A percentile compares a stretch with the other conserved stretches of the same genome.
phyloP scores from a whole-genome alignment of 352 stramenopile genomes.

The Phytophthora constricta region DNA sequence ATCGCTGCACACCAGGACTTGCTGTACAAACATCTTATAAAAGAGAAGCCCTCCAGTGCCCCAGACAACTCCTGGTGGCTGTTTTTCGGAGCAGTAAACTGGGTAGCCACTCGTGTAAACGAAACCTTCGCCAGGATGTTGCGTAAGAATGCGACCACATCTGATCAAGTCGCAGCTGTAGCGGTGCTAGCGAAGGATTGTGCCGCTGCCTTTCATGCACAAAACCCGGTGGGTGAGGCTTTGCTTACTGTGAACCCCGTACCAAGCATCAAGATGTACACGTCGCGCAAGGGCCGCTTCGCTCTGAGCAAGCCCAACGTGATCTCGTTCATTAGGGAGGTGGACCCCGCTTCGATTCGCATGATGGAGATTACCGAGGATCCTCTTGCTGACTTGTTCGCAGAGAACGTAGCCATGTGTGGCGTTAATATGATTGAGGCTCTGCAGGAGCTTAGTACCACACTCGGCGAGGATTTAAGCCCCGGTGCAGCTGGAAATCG shows the following conservation, averaged over 20 bases:
- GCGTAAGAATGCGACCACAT: slow-evolving; percentile 28
- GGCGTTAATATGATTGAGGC: slow-evolving; percentile 51
- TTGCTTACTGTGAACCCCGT: slow-evolving; percentile 12
- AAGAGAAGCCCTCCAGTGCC: slow-evolving; percentile 27
- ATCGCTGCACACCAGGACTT: slow-evolving; percentile 59
- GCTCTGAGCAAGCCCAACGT: slow-evolving; percentile 41
- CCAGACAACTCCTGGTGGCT: slow-evolving; percentile 66
- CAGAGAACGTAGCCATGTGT: slow-evolving; percentile 41
- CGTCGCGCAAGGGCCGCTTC: slow-evolving; percentile 39
- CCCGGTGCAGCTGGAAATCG: slow-evolving; percentile 2
- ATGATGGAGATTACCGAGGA: slow-evolving; percentile 40
- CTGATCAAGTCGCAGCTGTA: slow-evolving; percentile 35
- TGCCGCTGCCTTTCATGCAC: slow-evolving; percentile 42
- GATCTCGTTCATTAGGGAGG: slow-evolving; percentile 51
- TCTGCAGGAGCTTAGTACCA: slow-evolving; percentile 41
- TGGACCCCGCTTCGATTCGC: slow-evolving; percentile 19
- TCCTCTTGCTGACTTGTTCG: slow-evolving; percentile 42
- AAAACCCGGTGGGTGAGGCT: slow-evolving; percentile 25
- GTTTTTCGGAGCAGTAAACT: slow-evolving; percentile 58
- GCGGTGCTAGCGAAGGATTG: slow-evolving; percentile 38
- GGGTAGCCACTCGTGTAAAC: slow-evolving; percentile 48
- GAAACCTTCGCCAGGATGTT: slow-evolving; percentile 44
- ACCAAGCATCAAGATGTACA: slow-evolving; percentile 26
- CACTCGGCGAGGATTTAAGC: slow-evolving; percentile 16
- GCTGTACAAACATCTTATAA: slow-evolving; percentile 51